A percentile compares a stretch with the other conserved stretches of the same genome.
Evolutionary conservation across 2,329 filamentous ascomycete species (phyloP).

Genomic region (Claviceps sp.): DNA sequence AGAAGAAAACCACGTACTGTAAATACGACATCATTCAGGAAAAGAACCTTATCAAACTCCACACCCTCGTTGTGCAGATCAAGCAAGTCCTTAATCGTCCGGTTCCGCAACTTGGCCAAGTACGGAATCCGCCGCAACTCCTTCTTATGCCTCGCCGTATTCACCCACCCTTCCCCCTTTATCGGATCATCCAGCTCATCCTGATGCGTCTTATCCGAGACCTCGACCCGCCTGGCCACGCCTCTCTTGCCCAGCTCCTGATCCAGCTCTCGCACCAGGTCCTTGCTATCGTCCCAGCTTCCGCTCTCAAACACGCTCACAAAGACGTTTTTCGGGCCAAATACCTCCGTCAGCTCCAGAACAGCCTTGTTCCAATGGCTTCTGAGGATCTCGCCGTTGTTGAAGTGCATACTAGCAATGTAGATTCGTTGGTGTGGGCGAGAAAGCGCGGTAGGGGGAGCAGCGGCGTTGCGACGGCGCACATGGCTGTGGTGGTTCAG

Average conservation of each 20-base stretch:
- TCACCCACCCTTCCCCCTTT: constrained; percentile 46
- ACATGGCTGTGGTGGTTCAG: constrained; percentile 17
- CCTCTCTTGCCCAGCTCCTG: constrained; percentile 34
- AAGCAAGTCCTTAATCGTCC: constrained; percentile 44
- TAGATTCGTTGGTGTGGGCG: constrained; percentile 36
- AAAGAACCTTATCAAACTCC: constrained; percentile 45
- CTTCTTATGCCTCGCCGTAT: constrained; percentile 36
- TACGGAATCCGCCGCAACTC: constrained; percentile 57
- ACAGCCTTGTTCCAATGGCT: constrained; percentile 51
- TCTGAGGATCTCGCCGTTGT: constrained; percentile 46
- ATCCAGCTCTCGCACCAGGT: constrained; percentile 43
- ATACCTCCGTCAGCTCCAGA: constrained; percentile 36
- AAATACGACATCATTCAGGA: constrained; percentile 52
- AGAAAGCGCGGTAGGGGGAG: constrained; percentile 1
- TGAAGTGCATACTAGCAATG: constrained; percentile 59
- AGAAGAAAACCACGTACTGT: constrained; percentile 22
- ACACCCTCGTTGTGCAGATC: constrained; percentile 35
- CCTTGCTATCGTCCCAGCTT: constrained; percentile 56
- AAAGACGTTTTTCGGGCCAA: constrained; percentile 53
- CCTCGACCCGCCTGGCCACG: constrained; percentile 39
- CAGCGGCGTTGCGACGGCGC: constrained; percentile 8
- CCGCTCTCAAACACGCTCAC: constrained; percentile 57
- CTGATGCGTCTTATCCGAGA: constrained; percentile 45
- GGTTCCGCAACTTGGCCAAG: constrained; percentile 50
- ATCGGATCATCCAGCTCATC: constrained; percentile 37